Conservation (phyloP, 2,329 filamentous ascomycete species). For the Curvularia spicifera region DNA sequence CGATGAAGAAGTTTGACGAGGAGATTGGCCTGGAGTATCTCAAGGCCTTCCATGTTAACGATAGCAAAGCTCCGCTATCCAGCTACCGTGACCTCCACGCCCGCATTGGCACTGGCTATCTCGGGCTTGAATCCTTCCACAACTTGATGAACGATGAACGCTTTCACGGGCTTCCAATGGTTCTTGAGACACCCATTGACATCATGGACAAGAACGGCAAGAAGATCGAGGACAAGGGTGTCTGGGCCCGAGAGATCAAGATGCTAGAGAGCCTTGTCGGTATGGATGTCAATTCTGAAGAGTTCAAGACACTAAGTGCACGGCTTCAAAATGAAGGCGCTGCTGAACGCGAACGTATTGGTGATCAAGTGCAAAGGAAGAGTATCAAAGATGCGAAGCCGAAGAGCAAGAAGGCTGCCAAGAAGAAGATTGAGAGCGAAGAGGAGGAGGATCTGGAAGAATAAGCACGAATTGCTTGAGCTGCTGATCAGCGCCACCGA, state of each 20-base stretch:
- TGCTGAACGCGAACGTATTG: constrained; percentile 74
- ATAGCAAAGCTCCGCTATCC: constrained; percentile 86
- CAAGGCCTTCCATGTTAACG: constrained; percentile 88
- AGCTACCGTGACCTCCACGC: constrained; percentile 90
- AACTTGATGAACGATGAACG: constrained; percentile 82
- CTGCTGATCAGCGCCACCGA: constrained; percentile 3
- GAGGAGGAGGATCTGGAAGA: constrained; percentile 29
- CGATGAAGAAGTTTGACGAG: constrained; percentile 76
- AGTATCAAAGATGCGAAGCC: constrained; percentile 26
- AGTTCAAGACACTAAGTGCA: constrained; percentile 71
- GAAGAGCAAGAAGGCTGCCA: constrained; percentile 23
- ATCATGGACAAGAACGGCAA: constrained; percentile 67
- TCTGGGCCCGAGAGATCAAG: constrained; percentile 96
- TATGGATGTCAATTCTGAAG: constrained; percentile 76
- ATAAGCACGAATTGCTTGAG: constrained; percentile 6
- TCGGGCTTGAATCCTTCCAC: constrained; percentile 89
- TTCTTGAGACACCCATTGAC: constrained; percentile 95
- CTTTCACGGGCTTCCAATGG: constrained; percentile 82
- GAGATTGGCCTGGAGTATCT: constrained; percentile 81
- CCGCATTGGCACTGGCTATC: constrained; percentile 94
- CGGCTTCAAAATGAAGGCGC: constrained; percentile 71
- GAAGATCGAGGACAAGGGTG: constrained; percentile 74
- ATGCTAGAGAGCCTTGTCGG: constrained; percentile 86
- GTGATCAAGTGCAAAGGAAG: constrained; percentile 68
- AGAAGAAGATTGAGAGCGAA: constrained; percentile 26